phyloP scores from a whole-genome alignment of 768 basidiomycete species.

The Candolleomyces eurysporus region DNA sequence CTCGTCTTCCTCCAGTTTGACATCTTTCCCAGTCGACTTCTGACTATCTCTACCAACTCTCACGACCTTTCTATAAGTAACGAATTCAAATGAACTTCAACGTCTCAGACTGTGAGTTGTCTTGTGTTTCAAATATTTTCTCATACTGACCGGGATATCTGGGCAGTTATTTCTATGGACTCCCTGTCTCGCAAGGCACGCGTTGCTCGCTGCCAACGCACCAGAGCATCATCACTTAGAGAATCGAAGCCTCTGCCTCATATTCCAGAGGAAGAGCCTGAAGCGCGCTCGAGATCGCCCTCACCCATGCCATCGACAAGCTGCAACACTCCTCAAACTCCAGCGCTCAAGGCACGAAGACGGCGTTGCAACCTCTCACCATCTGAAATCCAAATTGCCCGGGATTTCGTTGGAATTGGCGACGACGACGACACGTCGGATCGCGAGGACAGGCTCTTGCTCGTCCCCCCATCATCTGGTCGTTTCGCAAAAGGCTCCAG shows the following conservation, averaged over 20 bases:
- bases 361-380: conserved; percentile 7
- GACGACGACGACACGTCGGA: conserved; percentile 1
- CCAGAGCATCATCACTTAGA: background rate
- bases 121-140: background rate
- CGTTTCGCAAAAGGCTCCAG: background rate
- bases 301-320: conserved; percentile 3
- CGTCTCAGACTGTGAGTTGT: conserved; percentile 4
- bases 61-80: background rate
- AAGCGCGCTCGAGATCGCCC: background rate
- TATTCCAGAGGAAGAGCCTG: conserved; percentile 5
- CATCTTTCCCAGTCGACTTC: background rate
- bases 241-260: conserved; percentile 1
- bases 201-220: background rate
- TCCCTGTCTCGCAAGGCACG: conserved; percentile 4
- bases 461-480: conserved; percentile 3
- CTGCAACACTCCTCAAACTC: background rate
- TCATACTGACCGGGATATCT: background rate
- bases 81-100: conserved; percentile 2
- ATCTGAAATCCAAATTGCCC: conserved; percentile 10
- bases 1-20: background rate
- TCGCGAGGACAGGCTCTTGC: conserved; percentile 1
- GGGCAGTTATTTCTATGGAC: background rate
- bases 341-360: conserved; percentile 4
- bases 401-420: conserved; percentile 10
- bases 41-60: background rate